These are phyloP conservation scores for Hypoxylon fuscum DNA, from an alignment of 495 filamentous ascomycete species.

Conservation along the genomic window DNA sequence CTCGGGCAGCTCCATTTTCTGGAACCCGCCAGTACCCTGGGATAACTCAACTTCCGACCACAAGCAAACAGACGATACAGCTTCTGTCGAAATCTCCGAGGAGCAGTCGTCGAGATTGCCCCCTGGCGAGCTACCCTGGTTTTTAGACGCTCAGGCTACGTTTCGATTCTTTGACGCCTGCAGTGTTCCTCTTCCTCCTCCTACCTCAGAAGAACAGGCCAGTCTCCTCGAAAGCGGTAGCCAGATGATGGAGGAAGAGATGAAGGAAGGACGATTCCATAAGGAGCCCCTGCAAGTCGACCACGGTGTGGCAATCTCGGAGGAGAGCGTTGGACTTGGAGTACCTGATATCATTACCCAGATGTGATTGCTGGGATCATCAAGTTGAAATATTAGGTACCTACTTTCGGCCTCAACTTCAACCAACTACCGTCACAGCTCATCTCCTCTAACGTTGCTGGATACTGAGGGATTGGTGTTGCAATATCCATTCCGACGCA, in stretches of 20 bases:
- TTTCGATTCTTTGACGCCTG: too few species aligned
- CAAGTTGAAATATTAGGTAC: background rate
- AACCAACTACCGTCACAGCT: too few species aligned
- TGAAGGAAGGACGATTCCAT: conserved; percentile 34
- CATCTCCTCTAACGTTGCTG: too few species aligned
- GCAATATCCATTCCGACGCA: background rate
- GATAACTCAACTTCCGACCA: background rate
- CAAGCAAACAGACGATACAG: background rate
- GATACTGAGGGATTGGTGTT: background rate
- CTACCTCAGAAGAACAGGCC: conserved; percentile 29
- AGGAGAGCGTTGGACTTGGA: conserved; percentile 63
- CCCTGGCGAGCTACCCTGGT: background rate
- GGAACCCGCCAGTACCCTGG: too few species aligned
- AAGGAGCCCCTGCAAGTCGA: conserved; percentile 52
- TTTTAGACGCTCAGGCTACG: too few species aligned
- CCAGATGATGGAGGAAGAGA: conserved; percentile 20
- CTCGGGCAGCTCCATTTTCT: background rate
- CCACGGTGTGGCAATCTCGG: conserved; percentile 65
- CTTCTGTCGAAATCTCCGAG: background rate
- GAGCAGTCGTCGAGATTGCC: background rate
- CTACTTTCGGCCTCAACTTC: too few species aligned
- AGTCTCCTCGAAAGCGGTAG: conserved; percentile 12
- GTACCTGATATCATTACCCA: conserved; percentile 63
- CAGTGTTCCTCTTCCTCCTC: conserved; percentile 30
- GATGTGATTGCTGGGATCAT: conserved; percentile 18